Conservation (phyloP, 148 eudicot species). For the Arctostaphylos glauca region DNA sequence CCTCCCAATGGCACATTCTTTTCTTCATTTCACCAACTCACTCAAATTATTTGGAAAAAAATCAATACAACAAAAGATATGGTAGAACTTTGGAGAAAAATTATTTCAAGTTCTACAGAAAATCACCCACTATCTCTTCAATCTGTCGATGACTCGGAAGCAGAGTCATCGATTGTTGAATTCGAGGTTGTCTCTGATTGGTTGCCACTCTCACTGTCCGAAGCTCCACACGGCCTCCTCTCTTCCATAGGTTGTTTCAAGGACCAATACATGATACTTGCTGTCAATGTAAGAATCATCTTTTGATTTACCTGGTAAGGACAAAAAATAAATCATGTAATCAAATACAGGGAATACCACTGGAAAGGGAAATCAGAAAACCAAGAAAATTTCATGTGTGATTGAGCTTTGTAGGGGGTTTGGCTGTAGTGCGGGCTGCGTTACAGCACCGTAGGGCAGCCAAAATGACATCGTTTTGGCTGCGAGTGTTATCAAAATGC, state of each 20-base stretch:
- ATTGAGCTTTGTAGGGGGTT: neutral
- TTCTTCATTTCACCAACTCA: neutral
- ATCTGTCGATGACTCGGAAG: slow-evolving; percentile 69
- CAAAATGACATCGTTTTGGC: no score
- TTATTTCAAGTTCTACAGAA: neutral
- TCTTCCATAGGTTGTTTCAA: slow-evolving; percentile 78
- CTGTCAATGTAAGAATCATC: slow-evolving; percentile 92
- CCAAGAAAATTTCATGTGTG: neutral
- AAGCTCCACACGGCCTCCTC: slow-evolving; percentile 60
- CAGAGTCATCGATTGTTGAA: slow-evolving; percentile 81
- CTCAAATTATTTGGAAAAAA: neutral
- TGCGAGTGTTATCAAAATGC: no score
- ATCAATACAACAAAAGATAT: neutral
- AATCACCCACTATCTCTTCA: slow-evolving; percentile 16
- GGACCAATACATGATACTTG: slow-evolving; percentile 97
- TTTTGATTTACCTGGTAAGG: slow-evolving; percentile 83
- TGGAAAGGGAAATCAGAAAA: neutral
- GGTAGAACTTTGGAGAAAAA: slow-evolving; percentile 1
- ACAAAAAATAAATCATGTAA: neutral
- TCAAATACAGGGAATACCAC: neutral
- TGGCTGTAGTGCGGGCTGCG: no score
- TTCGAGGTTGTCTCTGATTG: slow-evolving; percentile 69
- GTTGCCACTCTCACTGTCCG: slow-evolving; percentile 88
- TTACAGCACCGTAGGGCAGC: no score
- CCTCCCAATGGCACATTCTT: neutral